Evolutionary conservation across 768 basidiomycete species (phyloP), one percentile per base, ranked within the genome.

Genomic region (Imleria badia): DNA sequence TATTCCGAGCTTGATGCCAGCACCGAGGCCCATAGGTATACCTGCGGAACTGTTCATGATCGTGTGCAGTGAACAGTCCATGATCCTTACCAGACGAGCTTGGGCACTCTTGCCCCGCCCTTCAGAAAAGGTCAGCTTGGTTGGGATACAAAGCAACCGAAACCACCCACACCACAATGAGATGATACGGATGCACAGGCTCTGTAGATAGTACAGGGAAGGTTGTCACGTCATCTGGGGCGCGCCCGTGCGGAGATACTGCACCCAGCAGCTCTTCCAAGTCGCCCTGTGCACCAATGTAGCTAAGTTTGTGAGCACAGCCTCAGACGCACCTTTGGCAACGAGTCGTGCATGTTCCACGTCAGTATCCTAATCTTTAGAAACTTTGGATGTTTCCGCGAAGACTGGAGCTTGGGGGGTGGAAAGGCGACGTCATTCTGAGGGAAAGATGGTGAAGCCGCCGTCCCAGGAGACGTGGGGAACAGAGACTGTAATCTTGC

Each of bases 301-400:
- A 52, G 50, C 38, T n/a, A 5, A 5, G 22, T 40, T 34, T 19
- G 35, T 50, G 47, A 54, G 35, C 17, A 22, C 45, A n/a, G 43
- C 43, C 30, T 34, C 43, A 35, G 38, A 23, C 64, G 15, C 29
- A 84, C 88, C 79, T 88, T 91, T 30, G 89, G 89, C 6, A 91
- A 64, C 0, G 85, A 85, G 58, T 91, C 88, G 58, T 91, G 86
- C 89, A 92, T 92, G 59, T 91, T 92, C 89, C 89, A 92, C 35
- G 86, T 87, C 33, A 90, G 48, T 44, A 91, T 81, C 40, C 84
- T 74, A 36, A 89, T 72, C 64, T 91, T 91, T 42, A 91, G 73
- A 65, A 78, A 79, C 58, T 75, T 78, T 17, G 72, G 64, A 22
- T 65, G 51, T 51, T 59, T 66, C 51, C 65, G 67, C 20, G 63